Evolutionary conservation across 2,329 filamentous ascomycete genomes (phyloP).

Genomic region (Fusarium dlaminii): DNA sequence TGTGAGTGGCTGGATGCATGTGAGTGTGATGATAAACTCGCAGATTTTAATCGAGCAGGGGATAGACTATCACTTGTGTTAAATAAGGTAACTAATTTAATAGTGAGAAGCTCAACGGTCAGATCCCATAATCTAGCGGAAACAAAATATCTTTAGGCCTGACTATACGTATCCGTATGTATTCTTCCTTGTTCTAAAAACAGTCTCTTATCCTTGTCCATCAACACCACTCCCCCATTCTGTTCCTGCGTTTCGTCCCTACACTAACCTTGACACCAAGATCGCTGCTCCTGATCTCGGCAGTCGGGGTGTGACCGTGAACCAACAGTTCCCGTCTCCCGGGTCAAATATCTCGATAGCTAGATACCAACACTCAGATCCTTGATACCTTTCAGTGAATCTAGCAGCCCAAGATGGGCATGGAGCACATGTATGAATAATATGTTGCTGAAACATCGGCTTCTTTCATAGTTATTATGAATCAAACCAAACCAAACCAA

Average conservation of each 20-base stretch:
- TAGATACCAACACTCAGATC: background rate
- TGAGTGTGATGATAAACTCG: conserved; percentile 22
- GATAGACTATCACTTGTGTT: background rate
- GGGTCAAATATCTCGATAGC: background rate
- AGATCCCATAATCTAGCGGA: background rate
- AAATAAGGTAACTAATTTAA: background rate
- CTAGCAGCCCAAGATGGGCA: background rate
- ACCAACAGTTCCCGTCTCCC: conserved; percentile 1
- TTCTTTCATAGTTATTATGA: background rate
- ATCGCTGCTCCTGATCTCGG: conserved; percentile 8
- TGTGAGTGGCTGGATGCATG: conserved; percentile 31
- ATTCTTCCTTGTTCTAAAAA: conserved; percentile 18
- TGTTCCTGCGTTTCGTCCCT: conserved; percentile 12
- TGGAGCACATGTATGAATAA: background rate
- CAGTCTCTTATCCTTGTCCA: conserved; percentile 10
- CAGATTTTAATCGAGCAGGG: conserved; percentile 25
- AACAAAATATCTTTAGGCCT: background rate
- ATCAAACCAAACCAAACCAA: background rate
- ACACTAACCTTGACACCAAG: background rate
- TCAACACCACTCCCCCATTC: background rate
- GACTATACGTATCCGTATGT: background rate
- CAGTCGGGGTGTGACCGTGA: background rate
- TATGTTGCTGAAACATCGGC: background rate
- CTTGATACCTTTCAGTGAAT: background rate
- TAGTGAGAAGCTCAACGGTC: background rate